Evolutionary conservation across 495 filamentous ascomycete genomes (phyloP).

Genomic region (Lasiosphaeria ovina): DNA sequence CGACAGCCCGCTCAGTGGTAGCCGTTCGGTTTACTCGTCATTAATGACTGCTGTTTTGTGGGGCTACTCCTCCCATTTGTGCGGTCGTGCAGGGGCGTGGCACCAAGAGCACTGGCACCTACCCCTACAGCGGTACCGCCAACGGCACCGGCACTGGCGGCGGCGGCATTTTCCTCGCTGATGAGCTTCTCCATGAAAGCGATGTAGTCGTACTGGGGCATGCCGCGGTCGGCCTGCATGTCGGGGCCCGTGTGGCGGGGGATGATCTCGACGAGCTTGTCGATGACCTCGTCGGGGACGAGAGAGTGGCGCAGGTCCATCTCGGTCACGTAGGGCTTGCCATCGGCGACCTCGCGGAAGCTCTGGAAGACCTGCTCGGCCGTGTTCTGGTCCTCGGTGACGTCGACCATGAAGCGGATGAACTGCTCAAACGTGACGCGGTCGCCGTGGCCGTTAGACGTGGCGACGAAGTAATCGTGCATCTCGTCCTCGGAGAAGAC

Average conservation of each 20-base stretch:
- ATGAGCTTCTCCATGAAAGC: slow-evolving; percentile 86
- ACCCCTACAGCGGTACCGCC: no score
- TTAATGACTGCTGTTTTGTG: slow-evolving; percentile 18
- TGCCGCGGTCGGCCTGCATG: slow-evolving; percentile 69
- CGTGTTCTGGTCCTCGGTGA: slow-evolving; percentile 97
- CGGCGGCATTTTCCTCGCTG: slow-evolving; percentile 18
- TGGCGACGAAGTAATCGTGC: slow-evolving; percentile 83
- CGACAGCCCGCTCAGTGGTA: background rate
- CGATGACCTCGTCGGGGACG: slow-evolving; percentile 92
- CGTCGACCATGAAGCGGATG: slow-evolving; percentile 97
- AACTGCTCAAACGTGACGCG: slow-evolving; percentile 97
- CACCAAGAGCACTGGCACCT: no score
- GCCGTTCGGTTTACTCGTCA: slow-evolving; percentile 4
- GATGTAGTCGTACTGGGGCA: slow-evolving; percentile 86
- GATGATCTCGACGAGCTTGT: slow-evolving; percentile 84
- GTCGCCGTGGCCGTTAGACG: slow-evolving; percentile 65
- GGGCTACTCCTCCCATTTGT: slow-evolving; percentile 27
- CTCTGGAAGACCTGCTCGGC: slow-evolving; percentile 97
- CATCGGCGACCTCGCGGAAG: slow-evolving; percentile 95
- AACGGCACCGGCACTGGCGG: no score
- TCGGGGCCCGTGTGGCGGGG: slow-evolving; percentile 77
- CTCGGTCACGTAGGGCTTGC: slow-evolving; percentile 97
- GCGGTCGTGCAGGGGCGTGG: background rate
- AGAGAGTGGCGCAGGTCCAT: slow-evolving; percentile 91
- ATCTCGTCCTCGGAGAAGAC: slow-evolving; percentile 96